Percentiles rank a stretch among this genome's conserved stretches.
These are phyloP conservation scores for Melastoma candidum DNA, from an alignment of 441 rosid species.

Conservation along the genomic window DNA sequence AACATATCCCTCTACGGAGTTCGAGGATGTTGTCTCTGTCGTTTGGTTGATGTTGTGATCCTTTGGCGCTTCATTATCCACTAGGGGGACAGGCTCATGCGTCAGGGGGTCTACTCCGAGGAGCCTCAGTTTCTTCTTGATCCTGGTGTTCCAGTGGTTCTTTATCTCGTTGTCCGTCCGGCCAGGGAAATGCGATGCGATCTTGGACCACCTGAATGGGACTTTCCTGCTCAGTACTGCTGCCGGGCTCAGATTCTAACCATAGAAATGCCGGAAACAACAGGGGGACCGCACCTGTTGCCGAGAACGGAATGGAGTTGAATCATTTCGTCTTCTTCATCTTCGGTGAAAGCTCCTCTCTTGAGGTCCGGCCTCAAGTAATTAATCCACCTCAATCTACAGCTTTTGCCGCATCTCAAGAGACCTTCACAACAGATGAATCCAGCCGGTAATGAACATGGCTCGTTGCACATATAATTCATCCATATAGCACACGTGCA, in stretches of 20 bases:
- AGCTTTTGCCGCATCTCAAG: slow-evolving; percentile 14
- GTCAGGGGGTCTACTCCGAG: slow-evolving; percentile 10
- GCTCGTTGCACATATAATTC: too few relatives aligned
- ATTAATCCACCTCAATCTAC: slow-evolving; percentile 15
- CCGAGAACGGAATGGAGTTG: slow-evolving; percentile 13
- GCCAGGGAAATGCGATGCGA: slow-evolving; percentile 10
- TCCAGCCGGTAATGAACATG: too few relatives aligned
- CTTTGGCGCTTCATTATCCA: too few relatives aligned
- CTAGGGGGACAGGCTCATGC: slow-evolving; percentile 3
- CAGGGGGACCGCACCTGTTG: slow-evolving; percentile 1
- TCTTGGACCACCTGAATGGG: slow-evolving; percentile 10
- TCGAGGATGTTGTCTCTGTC: too few relatives aligned
- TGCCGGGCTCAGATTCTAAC: not conserved
- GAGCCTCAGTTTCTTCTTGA: slow-evolving; percentile 11
- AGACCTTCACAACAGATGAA: slow-evolving; percentile 3
- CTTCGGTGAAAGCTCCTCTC: slow-evolving; percentile 12
- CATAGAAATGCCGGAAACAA: not conserved
- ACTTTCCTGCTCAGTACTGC: not conserved
- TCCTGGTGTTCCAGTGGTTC: slow-evolving; percentile 13
- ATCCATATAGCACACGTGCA: too few relatives aligned
- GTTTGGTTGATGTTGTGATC: too few relatives aligned
- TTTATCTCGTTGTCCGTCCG: slow-evolving; percentile 15
- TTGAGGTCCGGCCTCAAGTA: slow-evolving; percentile 13
- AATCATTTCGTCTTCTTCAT: slow-evolving; percentile 11
- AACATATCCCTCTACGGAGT: too few relatives aligned